phyloP scores from a whole-genome alignment of 2,329 filamentous ascomycete genomes.

The Thielaviopsis musarum region DNA sequence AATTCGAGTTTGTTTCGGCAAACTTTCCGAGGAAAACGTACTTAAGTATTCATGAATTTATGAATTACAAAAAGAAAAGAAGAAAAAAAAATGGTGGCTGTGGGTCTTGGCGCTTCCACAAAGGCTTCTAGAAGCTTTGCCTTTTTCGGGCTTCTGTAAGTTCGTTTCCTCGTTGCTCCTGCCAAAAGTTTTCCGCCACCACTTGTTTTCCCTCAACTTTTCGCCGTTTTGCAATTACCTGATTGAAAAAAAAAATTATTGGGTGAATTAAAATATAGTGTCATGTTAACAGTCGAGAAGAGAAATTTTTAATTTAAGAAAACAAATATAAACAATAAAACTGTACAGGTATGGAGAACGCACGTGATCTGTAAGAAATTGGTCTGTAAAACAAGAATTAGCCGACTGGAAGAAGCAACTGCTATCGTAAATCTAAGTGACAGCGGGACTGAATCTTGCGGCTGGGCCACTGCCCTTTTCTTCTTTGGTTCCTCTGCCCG shows the following conservation, averaged over 20 bases:
- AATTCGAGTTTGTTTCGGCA: background rate
- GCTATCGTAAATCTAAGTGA: background rate
- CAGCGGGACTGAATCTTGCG: constrained; percentile 10
- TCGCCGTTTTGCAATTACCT: too few relatives aligned
- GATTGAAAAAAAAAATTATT: too few relatives aligned
- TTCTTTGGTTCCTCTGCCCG: background rate
- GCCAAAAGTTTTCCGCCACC: too few relatives aligned
- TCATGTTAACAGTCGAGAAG: too few relatives aligned
- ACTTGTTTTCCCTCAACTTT: background rate
- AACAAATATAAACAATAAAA: too few relatives aligned
- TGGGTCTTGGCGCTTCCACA: background rate
- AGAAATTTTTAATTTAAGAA: too few relatives aligned
- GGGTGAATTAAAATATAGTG: too few relatives aligned
- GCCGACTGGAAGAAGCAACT: too few relatives aligned
- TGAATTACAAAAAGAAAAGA: background rate
- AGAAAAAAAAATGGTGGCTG: background rate
- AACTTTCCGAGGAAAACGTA: background rate
- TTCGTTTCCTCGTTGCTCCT: too few relatives aligned
- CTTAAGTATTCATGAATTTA: background rate
- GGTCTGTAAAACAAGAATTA: too few relatives aligned
- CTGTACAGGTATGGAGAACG: too few relatives aligned
- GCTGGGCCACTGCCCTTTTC: background rate
- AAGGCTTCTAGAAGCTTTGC: background rate
- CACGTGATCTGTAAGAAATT: too few relatives aligned
- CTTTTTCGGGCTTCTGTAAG: background rate